Conservation (phyloP, 106 monocot genomes). For the Allium sativum region DNA sequence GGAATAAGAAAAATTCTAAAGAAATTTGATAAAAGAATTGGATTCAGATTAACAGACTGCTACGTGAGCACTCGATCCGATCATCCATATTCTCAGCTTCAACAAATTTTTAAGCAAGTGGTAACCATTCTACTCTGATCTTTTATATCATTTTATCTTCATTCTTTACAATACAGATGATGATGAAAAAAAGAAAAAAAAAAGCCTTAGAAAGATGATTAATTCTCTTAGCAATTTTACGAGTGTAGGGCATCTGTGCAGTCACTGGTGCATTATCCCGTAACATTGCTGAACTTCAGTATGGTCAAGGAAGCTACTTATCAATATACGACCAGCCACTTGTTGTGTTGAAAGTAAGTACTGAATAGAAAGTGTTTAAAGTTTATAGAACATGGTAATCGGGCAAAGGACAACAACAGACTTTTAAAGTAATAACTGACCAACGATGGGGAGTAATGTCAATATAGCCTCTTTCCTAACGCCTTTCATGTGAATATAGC, state of each 20-base stretch:
- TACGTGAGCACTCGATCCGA: slow-evolving; percentile 80
- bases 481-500: too few relatives aligned
- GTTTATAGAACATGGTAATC: too few relatives aligned
- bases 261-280: slow-evolving; percentile 59
- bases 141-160: not conserved
- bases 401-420: too few relatives aligned
- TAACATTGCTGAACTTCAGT: slow-evolving; percentile 39
- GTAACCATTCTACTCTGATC: slow-evolving; percentile 24
- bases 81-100: slow-evolving; percentile 97
- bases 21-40: slow-evolving; percentile 91
- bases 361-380: too few relatives aligned
- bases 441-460: too few relatives aligned
- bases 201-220: too few relatives aligned
- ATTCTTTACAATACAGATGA: not conserved
- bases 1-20: slow-evolving; percentile 92
- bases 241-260: slow-evolving; percentile 50
- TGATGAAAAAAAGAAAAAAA: too few relatives aligned
- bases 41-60: slow-evolving; percentile 78
- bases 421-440: too few relatives aligned
- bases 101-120: slow-evolving; percentile 98
- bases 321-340: slow-evolving; percentile 60
- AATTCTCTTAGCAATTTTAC: too few relatives aligned
- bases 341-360: slow-evolving; percentile 27
- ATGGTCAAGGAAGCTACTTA: slow-evolving; percentile 33
- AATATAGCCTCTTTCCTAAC: too few relatives aligned